These are phyloP conservation scores for Cucurbita argyrosperma DNA, from an alignment of 306 rosid species.

Conservation along the genomic window DNA sequence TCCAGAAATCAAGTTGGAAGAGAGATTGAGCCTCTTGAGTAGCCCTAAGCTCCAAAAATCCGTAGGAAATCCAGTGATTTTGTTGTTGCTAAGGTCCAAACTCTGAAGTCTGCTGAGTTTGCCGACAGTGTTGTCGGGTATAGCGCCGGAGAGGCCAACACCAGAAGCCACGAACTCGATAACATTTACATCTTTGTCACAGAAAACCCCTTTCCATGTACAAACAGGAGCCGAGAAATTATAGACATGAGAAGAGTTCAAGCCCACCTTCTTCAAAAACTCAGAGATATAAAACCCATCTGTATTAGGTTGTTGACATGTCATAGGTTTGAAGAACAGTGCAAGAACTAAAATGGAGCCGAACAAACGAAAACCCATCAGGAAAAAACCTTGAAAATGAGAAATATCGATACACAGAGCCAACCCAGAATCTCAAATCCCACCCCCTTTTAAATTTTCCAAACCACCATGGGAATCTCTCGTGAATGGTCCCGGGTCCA, in stretches of 20 bases:
- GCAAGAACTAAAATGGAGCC: slow-evolving; percentile 47
- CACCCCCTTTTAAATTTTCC: background rate
- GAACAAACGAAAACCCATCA: slow-evolving; percentile 58
- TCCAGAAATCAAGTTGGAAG: slow-evolving; percentile 61
- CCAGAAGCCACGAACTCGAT: slow-evolving; percentile 37
- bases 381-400: slow-evolving; percentile 5
- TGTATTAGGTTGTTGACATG: slow-evolving; percentile 69
- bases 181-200: slow-evolving; percentile 45
- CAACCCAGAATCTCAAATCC: slow-evolving; percentile 13
- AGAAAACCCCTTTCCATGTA: slow-evolving; percentile 62
- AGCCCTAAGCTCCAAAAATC: slow-evolving; percentile 87
- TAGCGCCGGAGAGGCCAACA: slow-evolving; percentile 49
- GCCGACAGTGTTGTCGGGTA: slow-evolving; percentile 73
- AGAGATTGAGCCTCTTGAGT: slow-evolving; percentile 59
- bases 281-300: slow-evolving; percentile 64
- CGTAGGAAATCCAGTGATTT: slow-evolving; percentile 54
- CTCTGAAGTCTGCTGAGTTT: slow-evolving; percentile 58
- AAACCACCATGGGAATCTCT: slow-evolving; percentile 14
- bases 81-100: slow-evolving; percentile 82
- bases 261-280: slow-evolving; percentile 46
- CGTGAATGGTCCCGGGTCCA: slow-evolving; percentile 18
- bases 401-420: slow-evolving; percentile 5
- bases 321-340: slow-evolving; percentile 47
- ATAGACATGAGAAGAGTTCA: slow-evolving; percentile 22
- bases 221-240: slow-evolving; percentile 61